Evolutionary conservation across 768 basidiomycete species (phyloP), one percentile per base, ranked within the genome.

Genomic region (Serendipita sp.): DNA sequence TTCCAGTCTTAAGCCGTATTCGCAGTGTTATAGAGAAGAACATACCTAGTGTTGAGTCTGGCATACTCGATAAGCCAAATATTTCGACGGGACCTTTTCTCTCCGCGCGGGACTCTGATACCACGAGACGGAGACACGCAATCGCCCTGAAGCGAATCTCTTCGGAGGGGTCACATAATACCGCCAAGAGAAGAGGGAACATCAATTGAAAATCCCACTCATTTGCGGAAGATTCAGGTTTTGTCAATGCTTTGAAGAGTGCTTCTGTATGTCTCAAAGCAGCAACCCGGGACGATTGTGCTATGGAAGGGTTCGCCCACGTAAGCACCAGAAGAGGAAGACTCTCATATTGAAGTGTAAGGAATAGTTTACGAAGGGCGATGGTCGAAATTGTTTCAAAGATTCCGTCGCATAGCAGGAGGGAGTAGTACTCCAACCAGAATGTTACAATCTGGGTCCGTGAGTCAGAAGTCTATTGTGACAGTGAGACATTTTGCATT

Each of bases 321-420:
- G 88, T 70, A 0, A 88, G 86, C 0, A 86, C 82, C 10, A 99
- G 81, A 77, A 99, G 95, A 0, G 84, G 78, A 11, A 97, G 75
- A 0, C 87, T 78, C 64, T 86, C 86, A 35, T 86, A 82, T 63
- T 80, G 82, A 11, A 95, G 75, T 65, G 78, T 82, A 37, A 79
- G 74, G 70, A 97, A 91, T 2, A 94, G 74, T 0, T 77, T 71
- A 65, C 79, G 81, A 28, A 92, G 78, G 56, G 93, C 73, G 15
- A 76, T 74, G 0, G 79, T 76, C 0, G 87, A 79, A 5, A 91
- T 73, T 2, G 78, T 72, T 0, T 78, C 75, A 10, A 79, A 72
- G 0, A 79, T 71, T 4, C 79, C 72, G 3, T 82, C 80, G 0
- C 78, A 76, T 69, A 86, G 91, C 4, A 83, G 83, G 18, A 90